These are phyloP conservation scores for Ustulina deusta DNA, from an alignment of 2,329 filamentous ascomycete genomes.

Conservation along the genomic window DNA sequence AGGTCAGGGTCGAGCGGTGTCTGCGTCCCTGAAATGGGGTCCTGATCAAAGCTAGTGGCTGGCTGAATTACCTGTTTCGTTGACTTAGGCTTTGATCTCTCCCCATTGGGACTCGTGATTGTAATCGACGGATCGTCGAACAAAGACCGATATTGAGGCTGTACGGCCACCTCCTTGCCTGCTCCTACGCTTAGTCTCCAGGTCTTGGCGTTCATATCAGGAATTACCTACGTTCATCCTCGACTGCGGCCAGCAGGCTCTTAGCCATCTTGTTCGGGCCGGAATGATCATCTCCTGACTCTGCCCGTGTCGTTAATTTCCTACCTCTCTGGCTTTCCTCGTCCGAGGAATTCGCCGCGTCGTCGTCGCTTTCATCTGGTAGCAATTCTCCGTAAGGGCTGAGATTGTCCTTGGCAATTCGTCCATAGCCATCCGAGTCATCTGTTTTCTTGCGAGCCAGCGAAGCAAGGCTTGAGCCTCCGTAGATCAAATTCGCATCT, in stretches of 20 bases:
- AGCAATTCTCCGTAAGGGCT: conserved; percentile 74
- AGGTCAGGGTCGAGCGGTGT: conserved; percentile 83
- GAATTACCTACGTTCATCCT: conserved; percentile 77
- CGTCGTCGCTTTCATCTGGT: conserved; percentile 75
- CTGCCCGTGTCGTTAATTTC: conserved; percentile 64
- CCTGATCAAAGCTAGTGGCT: conserved; percentile 83
- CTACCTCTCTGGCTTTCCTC: conserved; percentile 75
- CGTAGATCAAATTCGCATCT: conserved; percentile 74
- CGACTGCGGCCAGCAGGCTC: conserved; percentile 78
- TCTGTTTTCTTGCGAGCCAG: conserved; percentile 68
- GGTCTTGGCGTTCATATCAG: not conserved
- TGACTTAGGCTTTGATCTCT: conserved; percentile 68
- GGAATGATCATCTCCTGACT: conserved; percentile 55
- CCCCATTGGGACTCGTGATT: conserved; percentile 71
- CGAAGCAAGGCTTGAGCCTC: conserved; percentile 71
- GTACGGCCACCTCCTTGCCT: conserved; percentile 65
- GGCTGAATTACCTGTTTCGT: conserved; percentile 72
- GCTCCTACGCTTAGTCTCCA: conserved; percentile 43
- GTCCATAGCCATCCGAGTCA: conserved; percentile 59
- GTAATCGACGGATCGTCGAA: conserved; percentile 75
- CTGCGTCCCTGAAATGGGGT: conserved; percentile 64
- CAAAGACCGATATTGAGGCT: conserved; percentile 72
- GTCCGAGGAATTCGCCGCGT: conserved; percentile 65
- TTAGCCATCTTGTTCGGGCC: conserved; percentile 53
- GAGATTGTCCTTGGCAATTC: conserved; percentile 76